Conservation (phyloP, 331 rosid genomes). For the Spiraea crenata region DNA sequence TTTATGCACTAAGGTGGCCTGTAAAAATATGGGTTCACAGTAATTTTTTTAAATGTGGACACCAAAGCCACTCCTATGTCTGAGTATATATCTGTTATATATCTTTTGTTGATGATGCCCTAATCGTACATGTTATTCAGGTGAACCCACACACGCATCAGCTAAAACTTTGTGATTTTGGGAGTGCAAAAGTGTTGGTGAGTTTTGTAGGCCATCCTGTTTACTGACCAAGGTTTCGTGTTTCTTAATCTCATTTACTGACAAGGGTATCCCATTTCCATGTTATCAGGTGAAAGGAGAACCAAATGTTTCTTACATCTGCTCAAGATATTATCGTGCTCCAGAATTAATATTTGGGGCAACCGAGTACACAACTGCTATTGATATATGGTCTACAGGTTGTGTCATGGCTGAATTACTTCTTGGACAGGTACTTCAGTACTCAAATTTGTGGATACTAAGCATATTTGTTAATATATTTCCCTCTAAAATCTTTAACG, state of each 20-base stretch:
- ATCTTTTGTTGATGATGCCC: constrained; percentile 23
- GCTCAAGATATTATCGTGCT: constrained; percentile 95
- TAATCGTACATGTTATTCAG: constrained; percentile 43
- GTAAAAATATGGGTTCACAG: neutral
- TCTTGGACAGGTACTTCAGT: constrained; percentile 87
- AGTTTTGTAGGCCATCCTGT: constrained; percentile 30
- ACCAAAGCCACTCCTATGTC: no score
- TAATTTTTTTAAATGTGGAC: neutral
- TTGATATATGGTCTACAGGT: constrained; percentile 96
- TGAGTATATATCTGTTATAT: neutral
- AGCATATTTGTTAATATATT: neutral
- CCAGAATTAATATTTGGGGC: constrained; percentile 95
- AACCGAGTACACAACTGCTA: constrained; percentile 86
- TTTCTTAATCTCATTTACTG: constrained; percentile 1
- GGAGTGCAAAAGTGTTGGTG: constrained; percentile 92
- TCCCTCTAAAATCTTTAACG: constrained; percentile 14
- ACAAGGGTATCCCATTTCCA: constrained; percentile 23
- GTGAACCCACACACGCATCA: constrained; percentile 96
- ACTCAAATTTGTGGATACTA: constrained; percentile 11
- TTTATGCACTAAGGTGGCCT: neutral
- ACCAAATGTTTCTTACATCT: constrained; percentile 89
- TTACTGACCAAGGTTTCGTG: constrained; percentile 20
- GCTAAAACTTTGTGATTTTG: constrained; percentile 88
- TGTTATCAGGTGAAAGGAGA: constrained; percentile 86
- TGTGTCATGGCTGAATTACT: constrained; percentile 96